A percentile compares a stretch with the other conserved stretches of the same genome.
phyloP scores from a whole-genome alignment of 1,284 basidiomycete genomes.

The Bondarzewia mesenterica region DNA sequence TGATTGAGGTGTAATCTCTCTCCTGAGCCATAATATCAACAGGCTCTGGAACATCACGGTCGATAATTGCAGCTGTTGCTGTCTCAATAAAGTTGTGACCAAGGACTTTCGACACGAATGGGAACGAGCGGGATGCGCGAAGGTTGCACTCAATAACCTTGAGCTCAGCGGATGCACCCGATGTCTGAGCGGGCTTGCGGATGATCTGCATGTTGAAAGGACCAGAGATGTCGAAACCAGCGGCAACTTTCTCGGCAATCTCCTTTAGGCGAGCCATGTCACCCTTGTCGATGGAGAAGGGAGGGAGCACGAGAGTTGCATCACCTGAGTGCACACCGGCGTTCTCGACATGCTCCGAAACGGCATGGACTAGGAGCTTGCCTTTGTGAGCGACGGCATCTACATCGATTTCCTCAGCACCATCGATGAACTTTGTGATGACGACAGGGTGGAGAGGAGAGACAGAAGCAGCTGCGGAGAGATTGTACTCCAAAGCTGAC shows the following conservation, averaged over 20 bases:
- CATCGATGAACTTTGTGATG: constrained; percentile 97
- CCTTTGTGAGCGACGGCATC: constrained; percentile 96
- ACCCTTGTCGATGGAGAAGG: constrained; percentile 69
- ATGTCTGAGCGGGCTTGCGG: constrained; percentile 66
- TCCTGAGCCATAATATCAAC: constrained; percentile 90
- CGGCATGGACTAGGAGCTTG: constrained; percentile 89
- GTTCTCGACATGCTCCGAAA: constrained; percentile 99
- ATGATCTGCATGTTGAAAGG: constrained; percentile 99
- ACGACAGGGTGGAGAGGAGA: constrained; percentile 98
- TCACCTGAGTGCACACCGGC: constrained; percentile 99
- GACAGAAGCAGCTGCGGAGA: constrained; percentile 91
- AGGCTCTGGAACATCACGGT: constrained; percentile 84
- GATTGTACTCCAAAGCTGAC: constrained; percentile 81
- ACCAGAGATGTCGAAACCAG: constrained; percentile 93
- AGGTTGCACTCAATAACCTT: constrained; percentile 99
- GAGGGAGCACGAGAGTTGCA: constrained; percentile 96
- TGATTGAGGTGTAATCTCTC: constrained; percentile 93
- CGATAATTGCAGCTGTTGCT: constrained; percentile 89
- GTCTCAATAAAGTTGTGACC: constrained; percentile 96
- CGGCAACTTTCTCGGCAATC: constrained; percentile 93
- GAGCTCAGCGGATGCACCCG: constrained; percentile 28
- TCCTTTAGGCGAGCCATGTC: constrained; percentile 88
- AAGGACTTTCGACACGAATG: constrained; percentile 97
- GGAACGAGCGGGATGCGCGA: constrained; percentile 96
- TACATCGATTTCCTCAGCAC: constrained; percentile 96